Conservation (phyloP, 176 grass and related monocot species). For the Poa annua region DNA sequence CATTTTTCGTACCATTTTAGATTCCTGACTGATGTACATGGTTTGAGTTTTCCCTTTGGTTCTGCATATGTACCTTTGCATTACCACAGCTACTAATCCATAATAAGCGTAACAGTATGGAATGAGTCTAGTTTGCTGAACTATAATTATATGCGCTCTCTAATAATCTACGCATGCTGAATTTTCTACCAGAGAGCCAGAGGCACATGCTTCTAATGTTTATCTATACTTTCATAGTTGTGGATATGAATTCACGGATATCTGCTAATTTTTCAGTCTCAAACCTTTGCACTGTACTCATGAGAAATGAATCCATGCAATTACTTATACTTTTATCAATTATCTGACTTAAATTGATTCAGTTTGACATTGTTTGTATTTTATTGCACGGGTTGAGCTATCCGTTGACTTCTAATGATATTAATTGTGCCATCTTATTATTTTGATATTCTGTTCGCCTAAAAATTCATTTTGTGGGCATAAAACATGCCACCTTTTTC, state of each 20-base stretch:
- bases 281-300: not conserved
- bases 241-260: constrained; percentile 3
- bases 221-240: not conserved
- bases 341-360: constrained; percentile 25
- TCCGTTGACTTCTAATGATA: constrained; percentile 12
- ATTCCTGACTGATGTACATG: too few relatives aligned
- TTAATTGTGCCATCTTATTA: not conserved
- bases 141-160: too few relatives aligned
- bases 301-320: constrained; percentile 14
- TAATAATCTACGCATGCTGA: too few relatives aligned
- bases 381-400: not conserved
- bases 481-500: constrained; percentile 7
- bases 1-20: not conserved
- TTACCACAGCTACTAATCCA: too few relatives aligned
- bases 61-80: too few relatives aligned
- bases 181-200: constrained; percentile 1
- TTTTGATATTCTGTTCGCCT: not conserved
- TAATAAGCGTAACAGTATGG: too few relatives aligned
- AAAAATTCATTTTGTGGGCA: not conserved
- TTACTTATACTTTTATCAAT: not conserved
- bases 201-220: not conserved
- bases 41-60: too few relatives aligned
- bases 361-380: not conserved
- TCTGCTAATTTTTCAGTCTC: not conserved
- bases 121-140: too few relatives aligned